Evolutionary conservation across 345 rosid genomes (phyloP), one percentile per base, ranked within the genome.

Genomic region (Sapria himalayana): DNA sequence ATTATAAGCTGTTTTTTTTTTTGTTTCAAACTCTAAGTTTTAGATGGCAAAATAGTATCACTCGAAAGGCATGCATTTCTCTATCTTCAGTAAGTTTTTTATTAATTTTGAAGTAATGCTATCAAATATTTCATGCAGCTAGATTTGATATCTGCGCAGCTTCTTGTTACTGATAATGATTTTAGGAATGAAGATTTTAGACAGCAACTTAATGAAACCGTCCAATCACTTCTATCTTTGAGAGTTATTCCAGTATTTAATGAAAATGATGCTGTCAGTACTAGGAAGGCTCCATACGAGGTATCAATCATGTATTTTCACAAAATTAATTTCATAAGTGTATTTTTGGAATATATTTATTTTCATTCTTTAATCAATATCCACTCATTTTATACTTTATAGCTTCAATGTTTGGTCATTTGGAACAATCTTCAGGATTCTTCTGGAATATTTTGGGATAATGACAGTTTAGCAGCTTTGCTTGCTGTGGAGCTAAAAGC

Each of bases 371-470:
- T 48, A 12, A 21, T 34, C 15, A 17, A 16, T 33, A 38, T 49
- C 43, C 8, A 1, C 33, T 24, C 23, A 9, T 35, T 22, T 35
- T 24, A 25, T 24, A 22, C 18, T 38, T 22, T 44, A n/a, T n/a
- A n/a, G n/a, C n/a, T n/a, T n/a, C n/a, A n/a, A n/a, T n/a, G n/a
- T n/a, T n/a, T n/a, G n/a, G n/a, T 47, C 20, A 48, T 40, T 17
- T 9, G 20, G 39, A 16, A 19, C 31, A 19, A 33, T 40, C 19
- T 29, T 49, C 93, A 89, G 98, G 98, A 89, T 65, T 74, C 93
- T 15, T 76, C 91, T 49, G 98, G 98, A 38, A 91, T 91, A 55
- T 91, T 91, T 51, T 91, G 99, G 99, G 99, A 91, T 48, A 91
- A 91, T 59, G 99, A 91, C 58, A 91, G 99, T 64, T 75, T 91